Base-by-base conservation (phyloP, 2,329 filamentous ascomycete genomes). In the Apiospora saccharicola region DNA sequence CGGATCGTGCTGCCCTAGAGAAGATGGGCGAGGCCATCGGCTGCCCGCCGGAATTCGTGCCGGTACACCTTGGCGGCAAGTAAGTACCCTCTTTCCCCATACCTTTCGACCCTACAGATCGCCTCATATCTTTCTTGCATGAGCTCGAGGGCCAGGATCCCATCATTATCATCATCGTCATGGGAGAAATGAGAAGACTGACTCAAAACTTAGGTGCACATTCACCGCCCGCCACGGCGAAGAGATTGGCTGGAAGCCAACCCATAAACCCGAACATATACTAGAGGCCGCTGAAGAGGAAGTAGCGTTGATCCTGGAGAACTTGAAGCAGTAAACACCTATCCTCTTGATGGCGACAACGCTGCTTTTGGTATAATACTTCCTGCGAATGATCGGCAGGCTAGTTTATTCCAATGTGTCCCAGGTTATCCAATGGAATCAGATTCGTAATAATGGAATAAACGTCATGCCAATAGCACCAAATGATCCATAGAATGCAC, bases 161-260 rank as follows among this genome's bases (percentile, higher is more conserved):
- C 6, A 13, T 49, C 10, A 7, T 12, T 3, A n/a, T n/a, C 7
- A 13, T 49, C 22, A 24, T 49, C 7, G 16, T 47, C 7, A 6
- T 22, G 8, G 2, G n/a, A 3, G 47, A 26, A 14, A 12, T 51
- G 14, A 13, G 14, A 13, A 34, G 34, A 41, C 57, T 64, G 57
- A 64, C 34, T 12, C 51, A 14, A 22, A 34, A 19, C 8, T 22
- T 68, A 85, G 85, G 8, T 87, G 85, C 73, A 83, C 81, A 0
- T 83, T 87, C 30, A 83, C 81, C 5, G 80, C 86, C 0, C 79
- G 80, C 3, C 81, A 83, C 69, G 86, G 83, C 1, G 76, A 74
- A 24, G 75, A 79, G 26, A 78, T 89, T 51, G 86, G 85, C 0
- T 89, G 87, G 87, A 82, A 79, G 70, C 80, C 86, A 0, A 71